A percentile compares a stretch with the other conserved stretches of the same genome.
Evolutionary conservation across 1,284 basidiomycete species (phyloP).

Genomic region (Tremellales sp.): DNA sequence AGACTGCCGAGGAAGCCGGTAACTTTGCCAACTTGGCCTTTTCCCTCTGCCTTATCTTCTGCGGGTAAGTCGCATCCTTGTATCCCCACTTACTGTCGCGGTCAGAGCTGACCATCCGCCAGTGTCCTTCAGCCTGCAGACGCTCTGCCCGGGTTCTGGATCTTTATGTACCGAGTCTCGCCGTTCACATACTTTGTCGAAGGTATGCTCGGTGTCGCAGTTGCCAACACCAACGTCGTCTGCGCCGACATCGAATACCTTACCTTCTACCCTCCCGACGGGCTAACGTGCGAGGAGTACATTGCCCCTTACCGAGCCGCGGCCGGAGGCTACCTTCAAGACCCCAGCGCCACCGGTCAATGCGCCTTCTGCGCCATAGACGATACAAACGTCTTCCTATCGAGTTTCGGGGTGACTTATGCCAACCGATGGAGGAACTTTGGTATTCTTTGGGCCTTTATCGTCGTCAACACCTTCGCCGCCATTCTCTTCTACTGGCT

Average conservation of each 20-base stretch:
- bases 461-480: conserved; percentile 56
- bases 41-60: conserved; percentile 49
- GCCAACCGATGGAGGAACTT: conserved; percentile 59
- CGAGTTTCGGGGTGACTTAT: conserved; percentile 58
- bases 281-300: conserved; percentile 49
- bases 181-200: conserved; percentile 61
- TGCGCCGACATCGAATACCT: conserved; percentile 49
- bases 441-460: conserved; percentile 62
- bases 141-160: conserved; percentile 65
- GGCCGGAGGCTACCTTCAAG: conserved; percentile 44
- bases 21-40: conserved; percentile 50
- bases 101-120: conserved; percentile 16
- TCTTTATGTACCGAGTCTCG: conserved; percentile 74
- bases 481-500: conserved; percentile 45
- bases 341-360: conserved; percentile 29
- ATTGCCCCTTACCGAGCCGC: conserved; percentile 40
- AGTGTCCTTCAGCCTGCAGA: conserved; percentile 49
- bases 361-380: conserved; percentile 50
- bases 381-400: conserved; percentile 60
- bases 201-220: conserved; percentile 44
- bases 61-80: conserved; percentile 28
- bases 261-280: conserved; percentile 41
- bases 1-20: conserved; percentile 47
- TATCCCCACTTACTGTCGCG: background rate
- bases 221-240: conserved; percentile 43